Evolutionary conservation across 495 filamentous ascomycete genomes (phyloP), one percentile per base, ranked within the genome.

Genomic region (Penicillium herquei): DNA sequence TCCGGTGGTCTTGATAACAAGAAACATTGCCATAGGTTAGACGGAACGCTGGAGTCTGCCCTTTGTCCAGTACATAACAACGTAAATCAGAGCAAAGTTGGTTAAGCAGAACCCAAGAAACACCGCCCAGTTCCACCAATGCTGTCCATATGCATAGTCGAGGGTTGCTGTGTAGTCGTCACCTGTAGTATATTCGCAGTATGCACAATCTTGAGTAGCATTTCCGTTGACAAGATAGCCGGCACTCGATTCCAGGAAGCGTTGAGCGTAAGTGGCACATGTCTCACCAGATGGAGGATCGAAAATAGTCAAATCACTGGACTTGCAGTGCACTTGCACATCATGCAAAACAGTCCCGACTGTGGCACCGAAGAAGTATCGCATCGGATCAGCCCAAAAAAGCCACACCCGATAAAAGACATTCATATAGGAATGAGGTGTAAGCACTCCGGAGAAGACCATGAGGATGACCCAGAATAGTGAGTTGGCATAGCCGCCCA

Each of bases 301-400:
- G 69, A 93, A 92, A 4, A 60, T 55, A 51, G 84, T 87, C 45
- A 88, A 73, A 62, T 93, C 89, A 17, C 55, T 49, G 9, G 69
- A 52, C 0, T 64, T 63, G 65, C 89, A 93, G 18, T 74, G 56
- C 0, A 93, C 88, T 0, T 76, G 67, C 26, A 81, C 70, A 0
- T 77, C 79, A 59, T 87, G 84, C 7, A 93, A 77, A 41, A 89
- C 88, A 0, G 88, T 88, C 0, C 84, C 81, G 3, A 92, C 77
- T 52, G 91, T 88, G 26, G 90, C 91, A 17, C 84, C 78, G 61
- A 96, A 88, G 46, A 95, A 84, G 21, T 90, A 86, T 0, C 88
- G 93, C 71, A 96, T 95, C 0, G 92, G 92, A 50, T 90, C 87
- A 3, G 90, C 75, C 56, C 92, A 77, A 74, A 93, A 92, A 52